Conservation (phyloP, 352 stramenopile species). For the Phytophthora lateralis region DNA sequence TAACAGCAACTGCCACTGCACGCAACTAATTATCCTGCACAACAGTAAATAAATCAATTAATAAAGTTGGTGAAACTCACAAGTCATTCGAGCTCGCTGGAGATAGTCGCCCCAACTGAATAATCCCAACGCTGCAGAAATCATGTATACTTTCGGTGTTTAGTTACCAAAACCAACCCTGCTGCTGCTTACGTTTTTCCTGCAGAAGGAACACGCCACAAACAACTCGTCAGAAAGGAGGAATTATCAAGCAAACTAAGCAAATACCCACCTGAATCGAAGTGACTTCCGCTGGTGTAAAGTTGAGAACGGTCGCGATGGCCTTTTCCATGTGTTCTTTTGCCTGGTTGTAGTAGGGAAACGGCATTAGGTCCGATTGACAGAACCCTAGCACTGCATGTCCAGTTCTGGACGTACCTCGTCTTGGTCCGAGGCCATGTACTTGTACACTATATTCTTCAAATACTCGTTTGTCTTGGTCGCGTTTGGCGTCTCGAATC, state of each 20-base stretch:
- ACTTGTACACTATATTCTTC: conserved; percentile 93
- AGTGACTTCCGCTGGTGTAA: conserved; percentile 68
- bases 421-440: conserved; percentile 87
- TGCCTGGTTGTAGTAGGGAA: conserved; percentile 35
- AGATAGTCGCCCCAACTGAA: too few species aligned
- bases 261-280: conserved; percentile 50
- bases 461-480: conserved; percentile 90
- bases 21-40: conserved; percentile 7
- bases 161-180: conserved; percentile 73
- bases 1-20: conserved; percentile 9
- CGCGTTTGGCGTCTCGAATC: conserved; percentile 80
- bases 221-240: neutral
- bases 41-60: neutral
- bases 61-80: neutral
- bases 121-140: neutral
- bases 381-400: neutral
- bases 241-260: neutral
- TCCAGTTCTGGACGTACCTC: conserved; percentile 43
- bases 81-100: too few species aligned
- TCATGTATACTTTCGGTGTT: conserved; percentile 14
- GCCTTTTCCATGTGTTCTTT: conserved; percentile 91
- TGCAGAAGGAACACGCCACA: conserved; percentile 10
- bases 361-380: conserved; percentile 1
- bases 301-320: conserved; percentile 88
- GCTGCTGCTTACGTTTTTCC: conserved; percentile 65